phyloP scores from a whole-genome alignment of 2,329 filamentous ascomycete species.

The Microsporum ferrugineum region DNA sequence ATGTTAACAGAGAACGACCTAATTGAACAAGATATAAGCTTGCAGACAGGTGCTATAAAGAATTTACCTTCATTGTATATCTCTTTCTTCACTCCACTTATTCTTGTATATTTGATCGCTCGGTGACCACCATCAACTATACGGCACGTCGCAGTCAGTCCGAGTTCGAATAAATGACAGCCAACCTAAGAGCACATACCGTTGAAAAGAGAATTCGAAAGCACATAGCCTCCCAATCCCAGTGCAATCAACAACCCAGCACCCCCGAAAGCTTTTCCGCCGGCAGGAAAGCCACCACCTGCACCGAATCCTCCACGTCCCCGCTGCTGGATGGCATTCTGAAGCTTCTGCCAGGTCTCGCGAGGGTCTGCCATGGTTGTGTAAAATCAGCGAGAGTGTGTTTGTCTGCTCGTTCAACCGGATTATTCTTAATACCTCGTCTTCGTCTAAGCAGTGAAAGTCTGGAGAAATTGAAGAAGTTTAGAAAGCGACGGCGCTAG shows the following conservation, averaged over 20 bases:
- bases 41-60: neutral
- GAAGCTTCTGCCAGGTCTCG: conserved; percentile 55
- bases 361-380: conserved; percentile 41
- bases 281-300: conserved; percentile 40
- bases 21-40: neutral
- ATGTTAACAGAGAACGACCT: neutral
- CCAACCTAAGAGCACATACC: conserved; percentile 33
- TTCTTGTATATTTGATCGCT: conserved; percentile 92
- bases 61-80: conserved; percentile 80
- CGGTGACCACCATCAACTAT: conserved; percentile 92
- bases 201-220: conserved; percentile 55
- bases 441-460: conserved; percentile 5
- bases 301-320: conserved; percentile 38
- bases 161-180: neutral
- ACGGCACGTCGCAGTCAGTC: conserved; percentile 12
- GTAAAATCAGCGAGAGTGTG: neutral
- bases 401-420: neutral
- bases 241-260: conserved; percentile 46
- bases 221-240: conserved; percentile 30
- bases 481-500: conserved; percentile 6
- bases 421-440: neutral
- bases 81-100: conserved; percentile 88
- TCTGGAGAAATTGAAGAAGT: conserved; percentile 11
- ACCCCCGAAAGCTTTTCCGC: conserved; percentile 43
- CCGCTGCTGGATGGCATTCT: conserved; percentile 49